phyloP scores from a whole-genome alignment of 208 protist species.

The Hexamita inflata region DNA sequence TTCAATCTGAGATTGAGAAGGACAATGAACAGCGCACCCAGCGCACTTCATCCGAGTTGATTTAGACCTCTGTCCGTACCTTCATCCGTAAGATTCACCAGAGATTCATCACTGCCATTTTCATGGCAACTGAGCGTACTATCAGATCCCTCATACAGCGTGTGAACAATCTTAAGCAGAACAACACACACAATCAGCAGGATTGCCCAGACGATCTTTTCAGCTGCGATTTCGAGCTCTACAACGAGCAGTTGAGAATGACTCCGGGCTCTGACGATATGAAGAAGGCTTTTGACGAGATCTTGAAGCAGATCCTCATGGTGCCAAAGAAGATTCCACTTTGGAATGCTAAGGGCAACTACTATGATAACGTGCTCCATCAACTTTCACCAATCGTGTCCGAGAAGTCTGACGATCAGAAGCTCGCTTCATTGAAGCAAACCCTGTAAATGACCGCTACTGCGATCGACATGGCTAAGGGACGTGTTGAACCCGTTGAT shows the following conservation, averaged over 20 bases:
- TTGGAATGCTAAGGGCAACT: constrained; percentile 31
- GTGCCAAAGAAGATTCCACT: constrained; percentile 39
- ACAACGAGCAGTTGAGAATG: constrained; percentile 43
- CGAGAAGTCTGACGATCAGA: not conserved
- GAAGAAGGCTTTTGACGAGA: constrained; percentile 46
- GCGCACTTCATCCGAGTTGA: not conserved
- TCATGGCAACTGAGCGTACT: constrained; percentile 1
- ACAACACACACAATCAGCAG: not conserved
- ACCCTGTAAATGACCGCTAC: not conserved
- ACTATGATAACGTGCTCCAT: not conserved
- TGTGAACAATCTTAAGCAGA: not conserved
- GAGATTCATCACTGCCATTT: not conserved
- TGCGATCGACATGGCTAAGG: not conserved
- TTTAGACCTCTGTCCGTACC: constrained; percentile 41
- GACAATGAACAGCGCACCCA: not conserved
- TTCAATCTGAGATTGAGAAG: not conserved
- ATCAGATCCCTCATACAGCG: not conserved
- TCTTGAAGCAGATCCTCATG: constrained; percentile 32
- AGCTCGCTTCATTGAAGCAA: not conserved
- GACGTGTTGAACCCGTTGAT: not conserved
- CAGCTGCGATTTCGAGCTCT: constrained; percentile 46
- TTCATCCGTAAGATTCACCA: constrained; percentile 42
- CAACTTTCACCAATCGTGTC: not conserved
- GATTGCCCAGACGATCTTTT: constrained; percentile 41
- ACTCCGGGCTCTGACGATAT: constrained; percentile 50